Evolutionary conservation across 306 rosid species (phyloP).

Genomic region (Notholithocarpus densiflorus): DNA sequence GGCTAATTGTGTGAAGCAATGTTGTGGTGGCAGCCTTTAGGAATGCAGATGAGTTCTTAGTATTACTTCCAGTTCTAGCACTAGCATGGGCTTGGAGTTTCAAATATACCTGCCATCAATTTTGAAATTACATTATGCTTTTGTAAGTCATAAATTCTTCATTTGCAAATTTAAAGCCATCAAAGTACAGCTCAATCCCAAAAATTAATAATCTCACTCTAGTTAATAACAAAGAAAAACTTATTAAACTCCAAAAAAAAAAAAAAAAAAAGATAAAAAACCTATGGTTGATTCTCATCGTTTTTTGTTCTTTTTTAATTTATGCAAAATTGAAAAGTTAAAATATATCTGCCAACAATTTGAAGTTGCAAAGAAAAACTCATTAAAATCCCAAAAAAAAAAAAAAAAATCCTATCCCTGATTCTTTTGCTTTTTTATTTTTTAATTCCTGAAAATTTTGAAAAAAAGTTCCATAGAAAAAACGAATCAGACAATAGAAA

Average conservation of each 20-base stretch:
- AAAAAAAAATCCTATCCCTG: background rate
- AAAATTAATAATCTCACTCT: background rate
- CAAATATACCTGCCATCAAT: slow-evolving; percentile 63
- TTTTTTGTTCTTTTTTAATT: too few relatives aligned
- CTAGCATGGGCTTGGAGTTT: slow-evolving; percentile 73
- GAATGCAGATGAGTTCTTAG: slow-evolving; percentile 82
- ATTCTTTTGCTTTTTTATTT: background rate
- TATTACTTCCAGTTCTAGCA: slow-evolving; percentile 67
- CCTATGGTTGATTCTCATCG: too few relatives aligned
- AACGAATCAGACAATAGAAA: background rate
- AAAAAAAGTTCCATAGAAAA: background rate
- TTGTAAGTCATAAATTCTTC: background rate
- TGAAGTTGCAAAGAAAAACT: too few relatives aligned
- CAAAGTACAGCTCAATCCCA: background rate
- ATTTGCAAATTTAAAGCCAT: background rate
- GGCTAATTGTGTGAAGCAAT: slow-evolving; percentile 96
- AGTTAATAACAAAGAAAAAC: background rate
- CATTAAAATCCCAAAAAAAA: background rate
- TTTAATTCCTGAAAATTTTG: background rate
- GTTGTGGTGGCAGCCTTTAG: slow-evolving; percentile 96
- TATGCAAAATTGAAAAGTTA: too few relatives aligned
- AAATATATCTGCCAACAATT: too few relatives aligned
- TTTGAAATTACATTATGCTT: background rate
- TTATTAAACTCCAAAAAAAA: too few relatives aligned
- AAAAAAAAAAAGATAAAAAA: too few relatives aligned